A percentile compares a stretch with the other conserved stretches of the same genome.
Conservation (phyloP, 1,284 basidiomycete species). For the Xerocomus amazonicus region DNA sequence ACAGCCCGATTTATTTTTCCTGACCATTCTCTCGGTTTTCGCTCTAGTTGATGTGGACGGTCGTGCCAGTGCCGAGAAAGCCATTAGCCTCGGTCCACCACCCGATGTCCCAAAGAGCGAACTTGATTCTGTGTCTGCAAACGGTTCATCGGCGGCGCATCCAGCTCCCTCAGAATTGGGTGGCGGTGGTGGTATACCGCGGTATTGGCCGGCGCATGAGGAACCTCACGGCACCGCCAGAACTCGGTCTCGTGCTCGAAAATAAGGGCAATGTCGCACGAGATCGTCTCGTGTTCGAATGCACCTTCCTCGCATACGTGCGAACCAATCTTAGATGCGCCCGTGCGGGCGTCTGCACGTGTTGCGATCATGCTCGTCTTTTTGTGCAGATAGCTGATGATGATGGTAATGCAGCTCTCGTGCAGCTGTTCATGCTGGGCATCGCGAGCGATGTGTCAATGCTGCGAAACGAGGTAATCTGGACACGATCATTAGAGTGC, state of each 20-base stretch:
- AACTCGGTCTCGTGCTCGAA: conserved; percentile 26
- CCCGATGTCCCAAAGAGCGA: no score
- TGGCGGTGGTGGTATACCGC: no score
- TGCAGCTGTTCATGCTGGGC: conserved; percentile 24
- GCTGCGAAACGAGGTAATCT: neutral
- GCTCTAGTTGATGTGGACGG: no score
- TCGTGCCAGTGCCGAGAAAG: no score
- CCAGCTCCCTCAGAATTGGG: no score
- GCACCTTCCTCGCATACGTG: conserved; percentile 42
- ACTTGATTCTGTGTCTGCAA: no score
- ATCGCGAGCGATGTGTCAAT: no score
- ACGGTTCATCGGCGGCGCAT: no score
- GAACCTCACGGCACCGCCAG: conserved; percentile 6
- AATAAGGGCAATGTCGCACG: conserved; percentile 36
- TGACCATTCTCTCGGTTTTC: no score
- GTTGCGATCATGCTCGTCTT: neutral
- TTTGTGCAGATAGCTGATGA: neutral
- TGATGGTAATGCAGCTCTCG: conserved; percentile 17
- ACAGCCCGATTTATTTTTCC: no score
- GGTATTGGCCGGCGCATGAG: no score
- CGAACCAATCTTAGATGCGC: conserved; percentile 40
- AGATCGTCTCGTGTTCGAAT: conserved; percentile 41
- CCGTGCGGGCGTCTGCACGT: conserved; percentile 39
- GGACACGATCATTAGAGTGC: conserved; percentile 20
- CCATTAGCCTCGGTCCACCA: no score